phyloP scores from a whole-genome alignment of 2,329 filamentous ascomycete species.

The Nectriaceae sp. region DNA sequence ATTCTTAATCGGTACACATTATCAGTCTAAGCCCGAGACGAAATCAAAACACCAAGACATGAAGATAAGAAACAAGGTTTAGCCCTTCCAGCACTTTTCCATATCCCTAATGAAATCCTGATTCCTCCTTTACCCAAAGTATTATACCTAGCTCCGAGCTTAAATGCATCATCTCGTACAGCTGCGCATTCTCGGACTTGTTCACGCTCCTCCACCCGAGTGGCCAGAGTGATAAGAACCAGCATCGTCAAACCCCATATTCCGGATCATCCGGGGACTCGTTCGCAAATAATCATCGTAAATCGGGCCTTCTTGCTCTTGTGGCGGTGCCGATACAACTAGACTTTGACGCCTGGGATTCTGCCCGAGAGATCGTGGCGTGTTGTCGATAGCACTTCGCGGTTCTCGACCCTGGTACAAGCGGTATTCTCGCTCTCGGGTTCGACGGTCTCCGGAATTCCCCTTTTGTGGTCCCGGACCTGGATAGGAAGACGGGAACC shows the following conservation, averaged over 20 bases:
- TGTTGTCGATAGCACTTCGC: slow-evolving; percentile 12
- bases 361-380: slow-evolving; percentile 18
- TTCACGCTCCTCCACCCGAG: slow-evolving; percentile 6
- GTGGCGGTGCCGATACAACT: slow-evolving; percentile 13
- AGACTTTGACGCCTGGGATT: slow-evolving; percentile 17
- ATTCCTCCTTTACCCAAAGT: too few species aligned
- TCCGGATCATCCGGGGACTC: slow-evolving; percentile 18
- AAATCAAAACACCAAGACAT: too few species aligned
- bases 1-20: too few species aligned
- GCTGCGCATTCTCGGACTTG: too few species aligned
- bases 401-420: slow-evolving; percentile 28
- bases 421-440: slow-evolving; percentile 30
- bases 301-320: slow-evolving; percentile 14
- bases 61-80: too few species aligned
- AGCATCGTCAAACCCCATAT: slow-evolving; percentile 16
- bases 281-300: slow-evolving; percentile 26
- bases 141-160: too few species aligned
- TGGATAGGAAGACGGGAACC: slow-evolving; percentile 5
- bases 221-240: slow-evolving; percentile 17
- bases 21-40: too few species aligned
- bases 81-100: too few species aligned
- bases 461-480: too few species aligned
- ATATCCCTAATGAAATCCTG: too few species aligned
- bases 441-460: slow-evolving; percentile 15
- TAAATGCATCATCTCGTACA: too few species aligned